phyloP scores from a whole-genome alignment of 352 stramenopile species.

The Thalassiosira livingstoniorum region DNA sequence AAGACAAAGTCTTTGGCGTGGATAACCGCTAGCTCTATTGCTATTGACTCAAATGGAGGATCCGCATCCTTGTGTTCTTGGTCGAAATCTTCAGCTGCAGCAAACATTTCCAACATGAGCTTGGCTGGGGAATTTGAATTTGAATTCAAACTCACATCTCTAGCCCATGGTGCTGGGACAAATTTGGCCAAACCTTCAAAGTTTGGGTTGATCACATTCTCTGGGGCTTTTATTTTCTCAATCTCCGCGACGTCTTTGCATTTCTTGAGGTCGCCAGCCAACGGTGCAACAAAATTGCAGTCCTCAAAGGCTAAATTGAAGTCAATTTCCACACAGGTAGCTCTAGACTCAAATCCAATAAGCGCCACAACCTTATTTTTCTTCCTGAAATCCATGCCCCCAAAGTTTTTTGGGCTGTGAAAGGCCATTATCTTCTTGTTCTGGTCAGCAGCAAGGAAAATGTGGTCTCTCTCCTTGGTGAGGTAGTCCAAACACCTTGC shows the following conservation, averaged over 20 bases:
- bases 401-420: too few relatives aligned
- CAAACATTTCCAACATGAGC: background rate
- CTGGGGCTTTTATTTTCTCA: background rate
- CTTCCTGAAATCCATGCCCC: too few relatives aligned
- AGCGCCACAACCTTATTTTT: background rate
- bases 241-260: background rate
- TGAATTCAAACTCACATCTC: background rate
- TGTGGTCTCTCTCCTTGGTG: background rate
- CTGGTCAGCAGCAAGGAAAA: background rate
- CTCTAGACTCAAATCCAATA: background rate
- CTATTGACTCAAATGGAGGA: background rate
- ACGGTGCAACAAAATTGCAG: background rate
- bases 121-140: background rate
- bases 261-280: background rate
- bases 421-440: conserved; percentile 5
- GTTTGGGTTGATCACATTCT: background rate
- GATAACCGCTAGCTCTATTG: background rate
- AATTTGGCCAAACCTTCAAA: background rate
- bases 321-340: background rate
- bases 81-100: conserved; percentile 8
- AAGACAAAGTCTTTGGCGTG: too few relatives aligned
- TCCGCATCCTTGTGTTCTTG: background rate
- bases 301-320: background rate
- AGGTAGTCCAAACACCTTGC: background rate
- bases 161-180: conserved; percentile 1